A percentile compares a stretch with the other conserved stretches of the same genome.
Conservation (phyloP, 1,284 basidiomycete species). For the Sporisorium exsertum region DNA sequence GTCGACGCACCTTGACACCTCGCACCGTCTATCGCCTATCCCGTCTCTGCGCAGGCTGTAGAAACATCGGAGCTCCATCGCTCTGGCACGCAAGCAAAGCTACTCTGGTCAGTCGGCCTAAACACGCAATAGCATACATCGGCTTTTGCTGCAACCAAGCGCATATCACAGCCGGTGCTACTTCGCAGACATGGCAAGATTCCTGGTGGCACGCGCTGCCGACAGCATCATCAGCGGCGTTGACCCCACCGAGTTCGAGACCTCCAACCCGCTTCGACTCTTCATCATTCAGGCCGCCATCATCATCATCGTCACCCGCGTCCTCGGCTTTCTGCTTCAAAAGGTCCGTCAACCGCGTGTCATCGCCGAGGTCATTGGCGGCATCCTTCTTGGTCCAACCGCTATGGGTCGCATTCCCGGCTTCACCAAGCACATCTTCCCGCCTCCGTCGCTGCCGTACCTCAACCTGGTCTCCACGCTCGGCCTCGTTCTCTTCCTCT, state of each 20-base stretch:
- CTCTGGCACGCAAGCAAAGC: not conserved
- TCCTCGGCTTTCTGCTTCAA: conserved; percentile 76
- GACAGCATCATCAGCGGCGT: conserved; percentile 75
- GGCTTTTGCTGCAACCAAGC: not conserved
- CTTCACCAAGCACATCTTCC: conserved; percentile 66
- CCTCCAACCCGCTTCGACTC: conserved; percentile 78
- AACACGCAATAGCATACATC: conserved; percentile 1
- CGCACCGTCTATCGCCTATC: not conserved
- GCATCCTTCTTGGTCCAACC: conserved; percentile 75
- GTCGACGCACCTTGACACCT: not conserved
- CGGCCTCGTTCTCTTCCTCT: conserved; percentile 76
- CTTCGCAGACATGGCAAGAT: conserved; percentile 19
- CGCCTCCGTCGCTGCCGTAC: conserved; percentile 76
- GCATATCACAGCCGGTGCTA: not conserved
- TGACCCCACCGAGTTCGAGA: conserved; percentile 77
- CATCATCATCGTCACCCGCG: conserved; percentile 77
- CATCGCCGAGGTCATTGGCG: conserved; percentile 87
- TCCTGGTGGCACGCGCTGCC: conserved; percentile 46
- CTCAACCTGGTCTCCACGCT: conserved; percentile 91
- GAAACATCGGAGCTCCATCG: not conserved
- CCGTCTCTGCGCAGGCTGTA: conserved; percentile 16
- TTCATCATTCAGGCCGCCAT: conserved; percentile 82
- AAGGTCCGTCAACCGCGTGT: conserved; percentile 85
- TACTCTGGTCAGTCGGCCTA: not conserved
- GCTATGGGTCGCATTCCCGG: conserved; percentile 64